Conservation (phyloP, 2,329 filamentous ascomycete species). For the Fusarium tricinctum region DNA sequence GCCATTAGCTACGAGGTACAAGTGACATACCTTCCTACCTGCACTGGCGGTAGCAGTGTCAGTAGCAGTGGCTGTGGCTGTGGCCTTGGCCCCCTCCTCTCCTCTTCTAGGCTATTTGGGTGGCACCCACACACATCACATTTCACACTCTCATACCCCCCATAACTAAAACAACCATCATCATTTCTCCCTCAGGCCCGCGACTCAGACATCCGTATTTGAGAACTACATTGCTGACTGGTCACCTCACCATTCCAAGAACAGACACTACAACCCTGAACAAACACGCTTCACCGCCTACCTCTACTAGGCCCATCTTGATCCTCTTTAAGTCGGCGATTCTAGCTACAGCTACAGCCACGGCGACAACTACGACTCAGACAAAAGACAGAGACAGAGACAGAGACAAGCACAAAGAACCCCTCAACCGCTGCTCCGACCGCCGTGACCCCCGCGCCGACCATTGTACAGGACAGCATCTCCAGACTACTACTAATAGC, state of each 20-base stretch:
- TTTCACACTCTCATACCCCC: constrained; percentile 29
- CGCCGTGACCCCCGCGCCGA: constrained; percentile 33
- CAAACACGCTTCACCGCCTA: constrained; percentile 44
- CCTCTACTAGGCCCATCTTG: constrained; percentile 25
- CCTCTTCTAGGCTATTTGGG: constrained; percentile 31
- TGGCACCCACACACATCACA: constrained; percentile 33
- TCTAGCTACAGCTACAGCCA: constrained; percentile 19
- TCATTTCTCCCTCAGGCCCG: constrained; percentile 37
- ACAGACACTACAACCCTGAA: constrained; percentile 47
- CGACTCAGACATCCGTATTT: constrained; percentile 41
- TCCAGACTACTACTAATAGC: constrained; percentile 40
- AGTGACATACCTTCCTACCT: constrained; percentile 10
- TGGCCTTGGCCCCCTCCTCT: constrained; percentile 12
- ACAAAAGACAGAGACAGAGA: constrained; percentile 17
- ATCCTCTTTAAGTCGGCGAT: constrained; percentile 20
- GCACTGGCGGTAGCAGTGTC: background rate
- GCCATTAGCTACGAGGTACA: constrained; percentile 31
- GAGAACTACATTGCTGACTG: constrained; percentile 47
- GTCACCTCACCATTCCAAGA: constrained; percentile 49
- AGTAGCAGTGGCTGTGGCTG: constrained; percentile 13
- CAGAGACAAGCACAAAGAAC: constrained; percentile 15
- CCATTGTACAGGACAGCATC: constrained; percentile 29
- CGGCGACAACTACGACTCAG: constrained; percentile 25
- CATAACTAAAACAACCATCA: constrained; percentile 33
- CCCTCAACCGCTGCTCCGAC: constrained; percentile 32